Conservation (phyloP, 2,329 filamentous ascomycete species). For the Chaetomiaceae sp. region DNA sequence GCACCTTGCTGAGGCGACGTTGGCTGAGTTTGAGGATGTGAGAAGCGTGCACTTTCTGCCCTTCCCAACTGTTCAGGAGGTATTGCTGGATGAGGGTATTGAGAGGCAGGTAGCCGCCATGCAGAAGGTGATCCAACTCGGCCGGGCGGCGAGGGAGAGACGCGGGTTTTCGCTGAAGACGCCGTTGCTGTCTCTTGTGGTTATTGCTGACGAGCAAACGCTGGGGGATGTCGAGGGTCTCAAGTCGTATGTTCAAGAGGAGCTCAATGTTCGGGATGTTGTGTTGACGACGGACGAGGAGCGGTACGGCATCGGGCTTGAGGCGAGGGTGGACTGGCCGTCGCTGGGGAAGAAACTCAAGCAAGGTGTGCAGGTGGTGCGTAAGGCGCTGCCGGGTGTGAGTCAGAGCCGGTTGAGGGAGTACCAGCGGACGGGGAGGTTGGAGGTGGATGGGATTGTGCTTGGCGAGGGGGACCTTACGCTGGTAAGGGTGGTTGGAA, state of each 20-base stretch:
- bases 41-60: conserved; percentile 88
- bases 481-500: conserved; percentile 48
- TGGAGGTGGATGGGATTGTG: conserved; percentile 83
- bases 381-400: conserved; percentile 77
- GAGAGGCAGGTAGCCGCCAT: conserved; percentile 84
- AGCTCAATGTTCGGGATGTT: not conserved
- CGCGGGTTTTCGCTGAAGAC: conserved; percentile 89
- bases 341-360: conserved; percentile 93
- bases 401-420: conserved; percentile 34
- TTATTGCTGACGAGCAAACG: conserved; percentile 77
- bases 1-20: conserved; percentile 70
- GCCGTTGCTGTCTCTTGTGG: conserved; percentile 52
- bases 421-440: conserved; percentile 52
- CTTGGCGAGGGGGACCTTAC: conserved; percentile 78
- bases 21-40: conserved; percentile 55
- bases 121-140: conserved; percentile 93
- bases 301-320: conserved; percentile 81
- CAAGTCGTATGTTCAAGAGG: not conserved
- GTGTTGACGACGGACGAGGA: conserved; percentile 65
- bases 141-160: conserved; percentile 78
- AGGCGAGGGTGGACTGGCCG: conserved; percentile 74
- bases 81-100: conserved; percentile 79
- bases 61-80: conserved; percentile 82
- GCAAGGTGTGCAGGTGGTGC: conserved; percentile 84
- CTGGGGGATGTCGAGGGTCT: conserved; percentile 81